Base-by-base conservation (phyloP, 2,329 filamentous ascomycete genomes). In the Aspergillus bombycis region DNA sequence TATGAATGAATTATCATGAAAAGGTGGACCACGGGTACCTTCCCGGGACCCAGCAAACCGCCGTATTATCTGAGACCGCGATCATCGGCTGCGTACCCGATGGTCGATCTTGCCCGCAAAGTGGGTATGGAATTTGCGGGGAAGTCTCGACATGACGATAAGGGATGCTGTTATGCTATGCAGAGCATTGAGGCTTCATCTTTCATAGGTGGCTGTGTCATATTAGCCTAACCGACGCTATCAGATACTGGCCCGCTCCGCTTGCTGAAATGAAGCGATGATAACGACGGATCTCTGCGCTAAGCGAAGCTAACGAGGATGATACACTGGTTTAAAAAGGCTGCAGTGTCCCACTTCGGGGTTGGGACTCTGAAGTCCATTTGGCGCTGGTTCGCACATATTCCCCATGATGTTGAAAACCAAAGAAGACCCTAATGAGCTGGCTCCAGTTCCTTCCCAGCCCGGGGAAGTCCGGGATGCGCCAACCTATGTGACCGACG, bases 401-500 rank as follows among this genome's bases (percentile, higher is more conserved):
- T 50, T 30, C 46, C 23, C 14, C 46, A 50, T 10, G 23, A 50
- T 50, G 46, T 50, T 16, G 46, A 50, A 28, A 50, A 28, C 46
- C 46, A 50, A 50, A 50, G 46, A 50, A 50, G 26, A 50, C 23
- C 9, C 26, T 30, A 26, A 16, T 7, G 46, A 50, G 12, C 23
- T 50, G 46, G 46, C 12, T n/a, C 23, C 46, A 50, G 23, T 50
- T 10, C 30, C 30, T 21, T 36, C 50, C 16, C 50, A 54, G 12
- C 7, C 32, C 19, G 50, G 50, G 28, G 50, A 54, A 32, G 19
- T 54, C 10, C 30, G 30, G 11, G 50, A 54, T 8, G 10, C 21
- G 19, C n/a, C 57, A 14, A n/a, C 41, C 19, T 41, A 56, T 19
- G 46, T 50, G 26, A 50, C 6, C 26, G 74, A 79, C 63, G 75